Percentiles rank a stretch among this genome's conserved stretches.
Evolutionary conservation across 768 basidiomycete species (phyloP).

Genomic region (Solioccasus polychromus): DNA sequence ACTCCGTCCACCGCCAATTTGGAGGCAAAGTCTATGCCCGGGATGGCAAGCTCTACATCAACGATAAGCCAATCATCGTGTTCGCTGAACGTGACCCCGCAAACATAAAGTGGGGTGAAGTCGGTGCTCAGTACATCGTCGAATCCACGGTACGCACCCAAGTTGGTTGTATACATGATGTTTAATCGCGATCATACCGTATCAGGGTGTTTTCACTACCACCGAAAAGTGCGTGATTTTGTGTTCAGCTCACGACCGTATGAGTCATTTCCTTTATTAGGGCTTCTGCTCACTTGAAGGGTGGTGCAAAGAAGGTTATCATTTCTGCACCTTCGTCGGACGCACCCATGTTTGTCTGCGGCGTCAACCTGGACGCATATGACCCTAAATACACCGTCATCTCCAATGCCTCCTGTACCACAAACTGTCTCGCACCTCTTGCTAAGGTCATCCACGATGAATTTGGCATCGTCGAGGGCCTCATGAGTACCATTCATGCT

Average conservation of each 20-base stretch:
- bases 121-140: constrained; percentile 89
- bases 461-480: constrained; percentile 91
- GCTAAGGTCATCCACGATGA: constrained; percentile 99
- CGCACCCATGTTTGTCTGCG: constrained; percentile 91
- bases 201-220: constrained; percentile 94
- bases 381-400: constrained; percentile 88
- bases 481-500: constrained; percentile 98
- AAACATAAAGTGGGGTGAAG: constrained; percentile 76
- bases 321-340: constrained; percentile 99
- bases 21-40: constrained; percentile 77
- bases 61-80: constrained; percentile 74
- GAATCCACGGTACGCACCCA: constrained; percentile 78
- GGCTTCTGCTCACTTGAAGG: constrained; percentile 91
- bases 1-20: constrained; percentile 91
- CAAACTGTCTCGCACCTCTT: constrained; percentile 99
- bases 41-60: constrained; percentile 87
- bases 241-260: neutral
- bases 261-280: constrained; percentile 33
- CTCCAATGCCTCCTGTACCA: constrained; percentile 99
- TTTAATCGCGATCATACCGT: constrained; percentile 6
- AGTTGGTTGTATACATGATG: neutral
- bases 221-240: constrained; percentile 64
- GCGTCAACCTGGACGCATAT: constrained; percentile 94
- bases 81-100: constrained; percentile 86
- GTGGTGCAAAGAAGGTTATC: constrained; percentile 99